Conservation (phyloP, 345 rosid species). For the Atalantia buxifolia region DNA sequence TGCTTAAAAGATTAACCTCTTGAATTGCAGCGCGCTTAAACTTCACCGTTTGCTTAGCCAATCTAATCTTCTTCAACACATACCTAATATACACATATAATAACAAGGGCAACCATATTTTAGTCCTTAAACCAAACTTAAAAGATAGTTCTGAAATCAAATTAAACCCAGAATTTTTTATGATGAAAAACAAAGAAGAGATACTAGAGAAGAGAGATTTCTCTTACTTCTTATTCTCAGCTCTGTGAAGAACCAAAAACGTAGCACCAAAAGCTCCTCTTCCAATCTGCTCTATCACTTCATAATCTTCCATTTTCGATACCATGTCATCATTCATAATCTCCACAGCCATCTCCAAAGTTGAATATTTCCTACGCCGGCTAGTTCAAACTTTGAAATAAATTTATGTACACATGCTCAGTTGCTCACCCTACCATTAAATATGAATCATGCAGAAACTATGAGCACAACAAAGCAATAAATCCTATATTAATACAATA, state of each 20-base stretch:
- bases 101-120: background rate
- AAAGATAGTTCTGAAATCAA: background rate
- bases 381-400: background rate
- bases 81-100: conserved; percentile 21
- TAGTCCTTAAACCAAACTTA: background rate
- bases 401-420: background rate
- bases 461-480: conserved; percentile 24
- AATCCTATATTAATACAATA: conserved; percentile 18
- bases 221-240: conserved; percentile 34
- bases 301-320: conserved; percentile 45
- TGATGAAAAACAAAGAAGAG: no score
- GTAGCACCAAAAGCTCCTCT: conserved; percentile 53
- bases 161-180: background rate
- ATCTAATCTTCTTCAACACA: conserved; percentile 50
- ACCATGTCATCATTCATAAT: conserved; percentile 10
- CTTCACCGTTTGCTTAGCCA: conserved; percentile 51
- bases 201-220: background rate
- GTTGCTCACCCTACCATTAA: conserved; percentile 13
- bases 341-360: conserved; percentile 18
- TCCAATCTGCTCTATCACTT: conserved; percentile 54
- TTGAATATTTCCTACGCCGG: background rate
- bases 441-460: conserved; percentile 21
- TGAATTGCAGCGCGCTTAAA: conserved; percentile 46
- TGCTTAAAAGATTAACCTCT: conserved; percentile 33
- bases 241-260: conserved; percentile 44